Evolutionary conservation across 768 basidiomycete genomes (phyloP), one percentile per base, ranked within the genome.

Genomic region (Tremella mesenterica): DNA sequence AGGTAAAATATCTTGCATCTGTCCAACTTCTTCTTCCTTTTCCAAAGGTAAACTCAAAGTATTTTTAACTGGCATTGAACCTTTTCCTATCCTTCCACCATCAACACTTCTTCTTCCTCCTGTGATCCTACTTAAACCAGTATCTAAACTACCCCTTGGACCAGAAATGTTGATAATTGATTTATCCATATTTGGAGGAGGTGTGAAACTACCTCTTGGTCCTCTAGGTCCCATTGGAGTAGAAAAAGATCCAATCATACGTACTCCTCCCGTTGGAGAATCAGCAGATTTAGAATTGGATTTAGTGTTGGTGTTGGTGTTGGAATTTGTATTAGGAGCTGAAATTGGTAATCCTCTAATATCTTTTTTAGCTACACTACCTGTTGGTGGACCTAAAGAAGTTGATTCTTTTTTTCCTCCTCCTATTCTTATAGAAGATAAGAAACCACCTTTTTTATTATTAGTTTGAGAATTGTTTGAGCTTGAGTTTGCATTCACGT

Each of bases 1-100:
- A 4, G 68, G 68, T 33, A 70, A 50, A 3, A 70, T 56, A 44
- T 70, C 68, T 14, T 47, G 46, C 65, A 70, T 70, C 18, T 39
- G 12, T 20, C 58, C 61, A 18, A 70, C 23, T 13, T 67, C 68
- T 8, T 65, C 63, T 29, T 66, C 67, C 31, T 31, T 61, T 30
- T 6, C 50, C 50, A 46, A 39, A 3, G 36, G 48, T n/a, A 23
- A 41, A 23, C 38, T 41, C 12, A 21, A 31, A 43, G 38, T 25
- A 49, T 23, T n/a, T 41, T 23, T 41, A 23, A 23, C 38, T 23
- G 38, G 38, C 38, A 41, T 41, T 13, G 26, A 18, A 2, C 16
- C 25, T 21, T 26, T 33, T 41, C n/a, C 38, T n/a, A 18, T 41
- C 38, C 38, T n/a, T n/a, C 38, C 38, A n/a, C n/a, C 23, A 14